These are phyloP conservation scores for Zoysia japonica DNA, from an alignment of 176 grass and related monocot species.

Conservation along the genomic window DNA sequence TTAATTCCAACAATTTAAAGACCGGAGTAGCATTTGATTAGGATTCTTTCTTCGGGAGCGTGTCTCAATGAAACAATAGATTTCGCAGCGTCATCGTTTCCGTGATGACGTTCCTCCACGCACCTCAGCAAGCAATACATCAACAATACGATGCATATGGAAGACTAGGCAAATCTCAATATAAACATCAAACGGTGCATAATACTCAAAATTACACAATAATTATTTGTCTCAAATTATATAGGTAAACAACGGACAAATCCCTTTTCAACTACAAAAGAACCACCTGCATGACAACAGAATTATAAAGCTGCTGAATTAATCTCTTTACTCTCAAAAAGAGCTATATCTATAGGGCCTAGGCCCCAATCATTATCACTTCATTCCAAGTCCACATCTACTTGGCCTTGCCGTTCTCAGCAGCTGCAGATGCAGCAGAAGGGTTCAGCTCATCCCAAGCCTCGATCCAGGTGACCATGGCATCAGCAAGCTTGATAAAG, in stretches of 20 bases:
- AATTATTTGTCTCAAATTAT: constrained; percentile 48
- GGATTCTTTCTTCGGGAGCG: too few relatives aligned
- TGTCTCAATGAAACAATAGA: too few relatives aligned
- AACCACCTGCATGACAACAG: constrained; percentile 35
- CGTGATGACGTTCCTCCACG: too few relatives aligned
- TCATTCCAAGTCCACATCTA: constrained; percentile 28
- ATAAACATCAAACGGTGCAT: constrained; percentile 29
- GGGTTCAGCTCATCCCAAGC: constrained; percentile 93
- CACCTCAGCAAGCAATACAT: too few relatives aligned
- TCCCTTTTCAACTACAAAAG: constrained; percentile 53
- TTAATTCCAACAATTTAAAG: too few relatives aligned
- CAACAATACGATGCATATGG: too few relatives aligned
- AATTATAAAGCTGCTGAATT: constrained; percentile 59
- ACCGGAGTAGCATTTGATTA: too few relatives aligned
- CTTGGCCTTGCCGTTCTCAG: constrained; percentile 51
- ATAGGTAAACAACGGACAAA: constrained; percentile 52
- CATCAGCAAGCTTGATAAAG: constrained; percentile 82
- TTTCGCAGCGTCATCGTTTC: too few relatives aligned
- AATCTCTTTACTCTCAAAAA: constrained; percentile 55
- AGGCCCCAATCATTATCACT: constrained; percentile 39
- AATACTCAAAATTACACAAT: constrained; percentile 51
- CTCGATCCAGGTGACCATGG: constrained; percentile 93
- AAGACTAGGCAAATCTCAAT: neutral
- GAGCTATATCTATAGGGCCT: constrained; percentile 53
- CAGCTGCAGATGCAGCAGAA: constrained; percentile 1